Evolutionary conservation across 2,329 filamentous ascomycete species (phyloP), one percentile per base, ranked within the genome.

Genomic region (Penicillium sp.): DNA sequence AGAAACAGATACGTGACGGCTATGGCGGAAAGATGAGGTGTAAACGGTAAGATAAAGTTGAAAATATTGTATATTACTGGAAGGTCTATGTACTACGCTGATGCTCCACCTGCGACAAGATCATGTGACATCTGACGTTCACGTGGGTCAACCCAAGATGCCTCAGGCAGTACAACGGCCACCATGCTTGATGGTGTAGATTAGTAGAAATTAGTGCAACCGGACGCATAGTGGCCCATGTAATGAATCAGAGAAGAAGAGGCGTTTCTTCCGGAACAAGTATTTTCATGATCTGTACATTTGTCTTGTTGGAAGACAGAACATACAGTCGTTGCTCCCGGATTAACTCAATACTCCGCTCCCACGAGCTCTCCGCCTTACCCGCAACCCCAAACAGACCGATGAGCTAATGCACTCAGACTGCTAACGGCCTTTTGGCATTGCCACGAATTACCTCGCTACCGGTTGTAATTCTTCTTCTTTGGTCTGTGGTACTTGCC

Each of bases 401-500:
- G 61, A 68, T 70, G 66, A 71, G 65, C 66, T 71, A 65, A 68
- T 50, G 50, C 43, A 65, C 58, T 55, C 58, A 47, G 48, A 52
- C 57, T 47, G 44, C 61, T 53, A 29, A 54, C 62, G 58, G 48
- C 55, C 60, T 58, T 58, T 55, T 62, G 33, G 47, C 31, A 55
- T 56, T 53, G 51, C 50, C 45, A 51, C 42, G 8, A 55, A 43
- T 23, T 50, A 49, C 19, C 21, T 16, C 21, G 46, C 21, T 25
- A n/a, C 31, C 26, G 37, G 50, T 55, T 31, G 51, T 44, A n/a
- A 55, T 54, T 53, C 35, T 33, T 55, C 33, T 49, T 33, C 31
- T 42, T 26, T 27, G 13, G 3, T 33, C 19, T 43, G 9, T 9
- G 45, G 42, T 26, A 23, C 19, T 37, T 19, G 25, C 31, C 13